Evolutionary conservation across 352 stramenopile species (phyloP), one percentile per base, ranked within the genome.

Genomic region (Phytophthora gonapodyides): DNA sequence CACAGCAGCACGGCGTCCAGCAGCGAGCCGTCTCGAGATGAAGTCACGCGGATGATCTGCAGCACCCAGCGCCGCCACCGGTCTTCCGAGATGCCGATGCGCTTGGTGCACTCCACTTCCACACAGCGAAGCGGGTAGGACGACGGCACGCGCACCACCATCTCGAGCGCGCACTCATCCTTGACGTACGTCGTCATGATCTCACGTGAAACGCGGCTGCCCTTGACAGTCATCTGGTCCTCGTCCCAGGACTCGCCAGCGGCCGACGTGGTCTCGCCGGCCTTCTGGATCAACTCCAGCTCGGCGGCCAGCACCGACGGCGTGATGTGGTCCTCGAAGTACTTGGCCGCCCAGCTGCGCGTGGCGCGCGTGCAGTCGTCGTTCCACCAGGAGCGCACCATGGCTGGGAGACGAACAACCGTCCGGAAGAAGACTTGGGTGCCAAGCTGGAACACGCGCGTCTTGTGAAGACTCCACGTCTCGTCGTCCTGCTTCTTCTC

Each of bases 131-230:
- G 62, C n/a, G 91, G 91, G 55, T 97, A 98, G 17, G 86, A 87
- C 16, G 79, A 69, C 12, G 91, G 91, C 21, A 98, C 82, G 41
- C 85, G 82, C 53, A 98, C 89, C 6, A 95, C 78, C 79, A 97
- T 97, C 74, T 97, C 89, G 16, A 98, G 48, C 6, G 83, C 76
- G 47, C 89, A 97, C 60, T 98, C 91, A 56, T 98, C 91, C 70
- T 98, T 97, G n/a, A 96, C 57, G 69, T 98, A 98, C 16, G 85
- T 93, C 33, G 91, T 94, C 19, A 80, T 91, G 67, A 98, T 96
- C 72, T 97, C 83, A 3, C 88, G 82, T 36, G 84, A 95, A 34
- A 96, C 88, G 35, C 85, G 80, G 68, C 84, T 94, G 10, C 87
- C 88, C 63, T 89, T 90, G n/a, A 95, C 85, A 2, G 76, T 84